Base-by-base conservation (phyloP, 2,329 filamentous ascomycete genomes). In the Xylaria sp. region DNA sequence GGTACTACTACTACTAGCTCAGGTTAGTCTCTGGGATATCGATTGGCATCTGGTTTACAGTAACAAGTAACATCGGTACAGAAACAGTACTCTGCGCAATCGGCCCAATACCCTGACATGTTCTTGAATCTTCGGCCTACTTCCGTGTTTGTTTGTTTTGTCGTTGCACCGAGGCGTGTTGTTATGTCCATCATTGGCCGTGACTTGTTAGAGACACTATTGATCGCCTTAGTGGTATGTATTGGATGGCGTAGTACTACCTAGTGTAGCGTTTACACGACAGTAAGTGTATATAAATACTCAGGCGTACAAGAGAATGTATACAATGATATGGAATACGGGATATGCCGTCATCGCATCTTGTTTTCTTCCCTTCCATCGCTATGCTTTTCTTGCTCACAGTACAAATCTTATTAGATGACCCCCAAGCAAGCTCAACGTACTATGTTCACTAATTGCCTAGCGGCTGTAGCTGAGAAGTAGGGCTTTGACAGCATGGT, bases 391-490 rank as follows among this genome's bases (percentile, higher is more conserved):
- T n/a, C 7, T 12, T 6, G n/a, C 32, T 34, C 23, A 30, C 28
- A 15, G n/a, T 23, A 15, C n/a, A 23, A 39, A 55, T 34, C 52
- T 55, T 36, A 55, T 36, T 28, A 34, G 23, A 20, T 9, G n/a
- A 23, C 28, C 30, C 52, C 30, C 50, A 34, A 23, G 18, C 18
- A 18, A 55, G 32, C 52, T 55, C 52, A 36, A 41, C n/a, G 13
- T 20, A 39, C 20, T n/a, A n/a, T n/a, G n/a, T n/a, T n/a, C n/a
- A 57, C 32, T 23, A 50, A 41, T 23, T 20, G 32, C 55, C 48
- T 62, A 68, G 66, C 46, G 52, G 58, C 25, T 65, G 52, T 18
- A 68, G 66, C 66, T 68, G 66, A 68, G 57, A 68, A 57, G 34
- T 48, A 65, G 45, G 66, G 66, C 62, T 65, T 57, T 53, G 46